Evolutionary conservation across 1,139 yeast genomes (phyloP).

Genomic region (Scheffersomyces titani): DNA sequence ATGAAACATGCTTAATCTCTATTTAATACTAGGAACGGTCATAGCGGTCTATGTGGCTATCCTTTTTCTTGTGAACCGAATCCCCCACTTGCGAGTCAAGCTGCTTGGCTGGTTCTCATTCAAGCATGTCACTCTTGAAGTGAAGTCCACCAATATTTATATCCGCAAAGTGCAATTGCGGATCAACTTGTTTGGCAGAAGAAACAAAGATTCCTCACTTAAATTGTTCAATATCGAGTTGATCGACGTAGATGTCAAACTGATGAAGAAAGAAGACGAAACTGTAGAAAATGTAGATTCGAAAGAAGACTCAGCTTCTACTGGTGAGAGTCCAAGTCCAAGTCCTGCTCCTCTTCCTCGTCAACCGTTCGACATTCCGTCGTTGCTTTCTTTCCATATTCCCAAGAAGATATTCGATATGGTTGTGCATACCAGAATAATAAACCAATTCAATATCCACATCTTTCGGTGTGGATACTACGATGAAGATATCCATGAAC

Average conservation of each 20-base stretch:
- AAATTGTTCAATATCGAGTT: constrained; percentile 35
- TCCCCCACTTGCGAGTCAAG: constrained; percentile 36
- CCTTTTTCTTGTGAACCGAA: constrained; percentile 26
- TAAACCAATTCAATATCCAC: constrained; percentile 36
- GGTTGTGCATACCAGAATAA: constrained; percentile 14
- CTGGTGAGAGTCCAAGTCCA: constrained; percentile 7
- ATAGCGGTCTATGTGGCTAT: constrained; percentile 18
- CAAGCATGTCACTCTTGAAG: constrained; percentile 27
- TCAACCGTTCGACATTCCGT: not conserved
- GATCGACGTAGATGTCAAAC: constrained; percentile 24
- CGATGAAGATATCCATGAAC: constrained; percentile 17
- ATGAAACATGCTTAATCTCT: not conserved
- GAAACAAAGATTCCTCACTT: constrained; percentile 18
- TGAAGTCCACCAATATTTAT: constrained; percentile 14
- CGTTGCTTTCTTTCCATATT: constrained; percentile 7
- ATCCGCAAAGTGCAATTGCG: constrained; percentile 26
- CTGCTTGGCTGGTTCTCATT: constrained; percentile 41
- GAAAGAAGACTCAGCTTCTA: not conserved
- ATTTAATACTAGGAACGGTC: not conserved
- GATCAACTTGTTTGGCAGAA: constrained; percentile 23
- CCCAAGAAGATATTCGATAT: constrained; percentile 15
- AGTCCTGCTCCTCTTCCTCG: constrained; percentile 1
- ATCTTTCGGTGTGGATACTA: constrained; percentile 24
- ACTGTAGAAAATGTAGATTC: not conserved
- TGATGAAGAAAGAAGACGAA: constrained; percentile 9